These are phyloP conservation scores for Rhodosporidiobolus sp. DNA, from an alignment of 768 basidiomycete genomes.

Conservation along the genomic window DNA sequence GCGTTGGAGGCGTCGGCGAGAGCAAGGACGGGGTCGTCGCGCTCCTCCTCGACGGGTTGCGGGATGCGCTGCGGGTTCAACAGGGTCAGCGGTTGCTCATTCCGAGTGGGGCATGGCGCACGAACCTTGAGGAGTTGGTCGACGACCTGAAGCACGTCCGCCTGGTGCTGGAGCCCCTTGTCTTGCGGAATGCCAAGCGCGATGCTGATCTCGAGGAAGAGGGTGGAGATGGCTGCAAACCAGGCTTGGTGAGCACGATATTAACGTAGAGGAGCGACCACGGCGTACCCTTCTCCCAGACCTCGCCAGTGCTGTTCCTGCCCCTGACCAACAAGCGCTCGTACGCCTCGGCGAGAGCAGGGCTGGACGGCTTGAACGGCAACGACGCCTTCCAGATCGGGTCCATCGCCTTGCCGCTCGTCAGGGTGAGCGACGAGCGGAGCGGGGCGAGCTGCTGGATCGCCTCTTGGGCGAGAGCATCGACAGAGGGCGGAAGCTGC, in stretches of 20 bases:
- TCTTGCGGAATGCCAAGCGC: conserved; percentile 32
- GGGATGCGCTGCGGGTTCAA: conserved; percentile 22
- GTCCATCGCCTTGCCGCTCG: conserved; percentile 68
- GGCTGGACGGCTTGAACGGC: conserved; percentile 23
- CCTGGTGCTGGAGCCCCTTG: background rate
- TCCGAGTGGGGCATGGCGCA: background rate
- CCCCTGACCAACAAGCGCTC: conserved; percentile 9
- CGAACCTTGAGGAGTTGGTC: conserved; percentile 22
- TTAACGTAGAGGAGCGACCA: background rate
- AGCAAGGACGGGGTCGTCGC: conserved; percentile 1
- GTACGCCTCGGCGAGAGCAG: conserved; percentile 22
- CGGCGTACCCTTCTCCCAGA: conserved; percentile 27
- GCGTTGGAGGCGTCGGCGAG: conserved; percentile 29
- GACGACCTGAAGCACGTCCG: conserved; percentile 10
- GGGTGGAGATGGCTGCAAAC: conserved; percentile 12
- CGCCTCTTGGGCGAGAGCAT: conserved; percentile 8
- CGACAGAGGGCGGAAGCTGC: conserved; percentile 36
- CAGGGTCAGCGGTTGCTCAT: too few species aligned
- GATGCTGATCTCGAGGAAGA: conserved; percentile 37
- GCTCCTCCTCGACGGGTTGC: background rate
- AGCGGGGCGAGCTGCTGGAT: conserved; percentile 49
- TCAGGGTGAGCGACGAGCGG: conserved; percentile 57
- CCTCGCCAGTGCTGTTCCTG: conserved; percentile 5
- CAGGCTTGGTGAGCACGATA: background rate
- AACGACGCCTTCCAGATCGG: conserved; percentile 63